Evolutionary conservation across 192 early-diverging fungal species (phyloP).

Genomic region (Rhizophagus clarus): DNA sequence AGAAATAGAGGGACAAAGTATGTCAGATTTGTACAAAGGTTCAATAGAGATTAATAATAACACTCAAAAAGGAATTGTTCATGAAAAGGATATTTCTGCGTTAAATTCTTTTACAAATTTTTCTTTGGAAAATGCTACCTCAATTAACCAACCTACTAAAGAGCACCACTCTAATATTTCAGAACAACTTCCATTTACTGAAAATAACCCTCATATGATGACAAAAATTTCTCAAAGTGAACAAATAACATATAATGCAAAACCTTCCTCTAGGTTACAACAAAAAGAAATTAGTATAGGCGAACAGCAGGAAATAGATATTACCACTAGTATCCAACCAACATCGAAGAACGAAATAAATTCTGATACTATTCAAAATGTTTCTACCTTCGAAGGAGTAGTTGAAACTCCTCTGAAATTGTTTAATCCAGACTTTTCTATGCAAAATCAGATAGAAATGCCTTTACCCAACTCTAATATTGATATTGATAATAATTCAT

Average conservation of each 20-base stretch:
- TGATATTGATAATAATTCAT: neutral
- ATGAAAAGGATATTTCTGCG: neutral
- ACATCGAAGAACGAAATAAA: slow-evolving; percentile 1
- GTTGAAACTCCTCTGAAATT: slow-evolving; percentile 22
- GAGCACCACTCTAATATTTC: neutral
- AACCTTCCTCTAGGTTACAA: neutral
- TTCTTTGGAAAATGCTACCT: neutral
- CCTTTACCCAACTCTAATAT: neutral
- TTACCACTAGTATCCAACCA: neutral
- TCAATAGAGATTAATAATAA: slow-evolving; percentile 12
- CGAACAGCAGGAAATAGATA: neutral
- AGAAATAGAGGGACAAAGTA: neutral
- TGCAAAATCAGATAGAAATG: slow-evolving; percentile 16
- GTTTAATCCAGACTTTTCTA: neutral
- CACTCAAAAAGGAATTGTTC: neutral
- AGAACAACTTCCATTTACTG: neutral
- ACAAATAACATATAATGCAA: neutral
- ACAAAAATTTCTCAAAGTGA: neutral
- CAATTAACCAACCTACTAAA: neutral
- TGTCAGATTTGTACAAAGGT: neutral
- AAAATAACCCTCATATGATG: neutral
- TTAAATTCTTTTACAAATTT: neutral
- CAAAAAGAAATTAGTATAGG: neutral
- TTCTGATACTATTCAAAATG: slow-evolving; percentile 13
- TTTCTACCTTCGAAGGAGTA: neutral